phyloP scores from a whole-genome alignment of 2,329 filamentous ascomycete species.

The Talaromyces sp. region DNA sequence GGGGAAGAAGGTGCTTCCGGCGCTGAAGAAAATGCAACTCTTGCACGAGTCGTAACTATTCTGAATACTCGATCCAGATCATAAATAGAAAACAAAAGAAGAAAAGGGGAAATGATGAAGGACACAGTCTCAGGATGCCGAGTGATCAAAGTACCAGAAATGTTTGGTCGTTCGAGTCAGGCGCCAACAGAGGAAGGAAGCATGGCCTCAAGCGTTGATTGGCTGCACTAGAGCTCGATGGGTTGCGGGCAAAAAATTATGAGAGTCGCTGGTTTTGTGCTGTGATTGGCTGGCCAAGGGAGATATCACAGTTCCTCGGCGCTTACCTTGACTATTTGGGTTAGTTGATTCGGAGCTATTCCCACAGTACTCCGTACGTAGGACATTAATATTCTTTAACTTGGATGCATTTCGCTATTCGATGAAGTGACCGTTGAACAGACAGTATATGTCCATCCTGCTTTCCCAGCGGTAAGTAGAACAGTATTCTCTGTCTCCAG shows the following conservation, averaged over 20 bases:
- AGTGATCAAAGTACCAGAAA: background rate
- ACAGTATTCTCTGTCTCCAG: no score
- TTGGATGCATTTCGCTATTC: background rate
- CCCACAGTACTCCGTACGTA: background rate
- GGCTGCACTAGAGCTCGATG: slow-evolving; percentile 6
- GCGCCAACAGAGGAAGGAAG: slow-evolving; percentile 7
- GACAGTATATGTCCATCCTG: no score
- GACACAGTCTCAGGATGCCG: background rate
- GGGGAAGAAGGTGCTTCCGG: background rate
- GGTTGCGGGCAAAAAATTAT: background rate
- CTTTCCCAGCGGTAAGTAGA: background rate
- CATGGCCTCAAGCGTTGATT: background rate
- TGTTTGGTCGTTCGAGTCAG: slow-evolving; percentile 4
- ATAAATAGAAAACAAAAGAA: slow-evolving; percentile 1
- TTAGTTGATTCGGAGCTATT: background rate
- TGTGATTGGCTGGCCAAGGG: slow-evolving; percentile 7
- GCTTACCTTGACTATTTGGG: background rate
- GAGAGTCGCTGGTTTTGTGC: background rate
- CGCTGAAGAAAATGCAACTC: background rate
- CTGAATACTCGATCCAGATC: slow-evolving; percentile 5
- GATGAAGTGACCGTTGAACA: background rate
- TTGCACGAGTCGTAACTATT: background rate
- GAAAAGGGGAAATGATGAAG: slow-evolving; percentile 4
- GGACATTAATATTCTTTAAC: no score
- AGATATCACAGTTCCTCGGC: background rate